These are phyloP conservation scores for Aspergillus wentii DNA, from an alignment of 495 filamentous ascomycete genomes.

Conservation along the genomic window DNA sequence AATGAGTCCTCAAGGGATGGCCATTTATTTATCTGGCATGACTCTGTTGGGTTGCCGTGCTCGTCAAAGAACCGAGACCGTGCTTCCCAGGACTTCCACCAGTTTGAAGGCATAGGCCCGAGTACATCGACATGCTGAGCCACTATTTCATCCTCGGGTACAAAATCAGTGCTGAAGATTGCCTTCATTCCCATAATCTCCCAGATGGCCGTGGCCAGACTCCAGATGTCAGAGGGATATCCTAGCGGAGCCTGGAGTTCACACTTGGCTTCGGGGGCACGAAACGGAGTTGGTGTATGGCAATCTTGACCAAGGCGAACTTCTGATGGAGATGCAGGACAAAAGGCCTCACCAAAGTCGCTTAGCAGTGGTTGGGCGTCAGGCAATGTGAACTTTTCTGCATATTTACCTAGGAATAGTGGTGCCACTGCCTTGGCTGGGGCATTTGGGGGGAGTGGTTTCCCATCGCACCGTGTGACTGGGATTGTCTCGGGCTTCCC, in stretches of 20 bases:
- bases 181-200: slow-evolving; percentile 33
- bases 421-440: slow-evolving; percentile 23
- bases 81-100: slow-evolving; percentile 26
- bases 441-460: slow-evolving; percentile 13
- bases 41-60: slow-evolving; percentile 15
- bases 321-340: slow-evolving; percentile 15
- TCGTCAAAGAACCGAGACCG: slow-evolving; percentile 20
- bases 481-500: slow-evolving; percentile 15
- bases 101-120: slow-evolving; percentile 24
- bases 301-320: slow-evolving; percentile 23
- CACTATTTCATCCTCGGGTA: slow-evolving; percentile 18
- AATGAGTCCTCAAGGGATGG: slow-evolving; percentile 21
- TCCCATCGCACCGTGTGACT: slow-evolving; percentile 13
- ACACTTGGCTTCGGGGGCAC: slow-evolving; percentile 29
- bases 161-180: slow-evolving; percentile 24
- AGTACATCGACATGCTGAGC: slow-evolving; percentile 26
- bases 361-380: slow-evolving; percentile 22
- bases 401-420: slow-evolving; percentile 24
- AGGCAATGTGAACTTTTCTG: slow-evolving; percentile 19
- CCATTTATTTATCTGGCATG: slow-evolving; percentile 16
- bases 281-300: slow-evolving; percentile 21
- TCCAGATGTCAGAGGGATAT: slow-evolving; percentile 33
- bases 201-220: slow-evolving; percentile 29
- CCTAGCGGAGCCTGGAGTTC: slow-evolving; percentile 18
- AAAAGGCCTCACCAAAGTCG: slow-evolving; percentile 32